Percentiles rank a stretch among this genome's conserved stretches.
Evolutionary conservation across 73 alveolate genomes (phyloP).

Genomic region (Tetrahymena borealis): DNA sequence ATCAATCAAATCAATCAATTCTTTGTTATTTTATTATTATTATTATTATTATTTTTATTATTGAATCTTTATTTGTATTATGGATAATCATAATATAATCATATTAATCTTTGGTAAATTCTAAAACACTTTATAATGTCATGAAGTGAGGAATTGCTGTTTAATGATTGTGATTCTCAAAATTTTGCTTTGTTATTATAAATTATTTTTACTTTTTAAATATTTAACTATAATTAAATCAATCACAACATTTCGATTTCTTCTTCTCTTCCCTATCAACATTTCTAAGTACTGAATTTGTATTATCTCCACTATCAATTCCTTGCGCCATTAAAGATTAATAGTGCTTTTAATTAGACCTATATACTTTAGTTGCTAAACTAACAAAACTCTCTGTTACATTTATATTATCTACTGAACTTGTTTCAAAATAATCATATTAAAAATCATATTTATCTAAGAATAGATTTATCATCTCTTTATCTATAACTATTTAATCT

Average conservation of each 20-base stretch:
- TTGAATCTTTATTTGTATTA: no score
- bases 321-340: neutral
- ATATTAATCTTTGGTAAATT: no score
- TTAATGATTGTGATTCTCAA: no score
- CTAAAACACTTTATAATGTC: no score
- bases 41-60: no score
- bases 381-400: neutral
- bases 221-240: neutral
- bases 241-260: neutral
- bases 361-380: neutral
- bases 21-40: no score
- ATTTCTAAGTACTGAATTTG: neutral
- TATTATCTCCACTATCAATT: neutral
- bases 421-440: neutral
- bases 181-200: neutral
- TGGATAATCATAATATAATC: no score
- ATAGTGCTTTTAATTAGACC: neutral
- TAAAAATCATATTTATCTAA: neutral
- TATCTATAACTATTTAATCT: neutral
- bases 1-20: no score
- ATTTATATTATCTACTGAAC: neutral
- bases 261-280: neutral
- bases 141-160: no score
- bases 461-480: neutral
- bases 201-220: neutral